Conservation (phyloP, 202 grass and related monocot species). For the Thinopyrum obtusiflorum region DNA sequence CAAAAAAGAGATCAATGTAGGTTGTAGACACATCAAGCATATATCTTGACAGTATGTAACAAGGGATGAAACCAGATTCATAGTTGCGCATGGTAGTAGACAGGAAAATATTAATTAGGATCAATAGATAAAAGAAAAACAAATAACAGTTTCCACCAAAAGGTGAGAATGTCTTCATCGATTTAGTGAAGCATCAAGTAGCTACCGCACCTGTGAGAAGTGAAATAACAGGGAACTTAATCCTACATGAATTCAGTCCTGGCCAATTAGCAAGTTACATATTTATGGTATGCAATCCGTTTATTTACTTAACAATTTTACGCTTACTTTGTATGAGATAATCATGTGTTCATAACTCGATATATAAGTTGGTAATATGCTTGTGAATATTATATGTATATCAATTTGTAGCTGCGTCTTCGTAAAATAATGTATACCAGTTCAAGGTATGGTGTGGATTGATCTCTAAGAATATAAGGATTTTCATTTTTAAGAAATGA, state of each 20-base stretch:
- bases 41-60: background rate
- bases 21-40: background rate
- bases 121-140: background rate
- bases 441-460: background rate
- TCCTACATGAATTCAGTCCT: background rate
- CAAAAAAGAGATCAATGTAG: background rate
- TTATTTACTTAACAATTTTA: background rate
- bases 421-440: too few relatives aligned
- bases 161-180: background rate
- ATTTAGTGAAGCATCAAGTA: background rate
- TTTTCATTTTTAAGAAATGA: too few relatives aligned
- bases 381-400: background rate
- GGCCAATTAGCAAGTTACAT: background rate
- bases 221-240: background rate
- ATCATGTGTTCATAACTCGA: background rate
- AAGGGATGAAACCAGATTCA: background rate
- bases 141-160: background rate
- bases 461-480: background rate
- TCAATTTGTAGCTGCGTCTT: background rate
- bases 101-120: background rate
- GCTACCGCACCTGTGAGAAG: background rate
- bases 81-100: background rate
- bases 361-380: background rate
- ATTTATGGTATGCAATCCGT: background rate
- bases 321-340: background rate